Evolutionary conservation across 371 early-diverging fungal genomes (phyloP), one percentile per base, ranked within the genome.

Genomic region (Mortierella sp.): DNA sequence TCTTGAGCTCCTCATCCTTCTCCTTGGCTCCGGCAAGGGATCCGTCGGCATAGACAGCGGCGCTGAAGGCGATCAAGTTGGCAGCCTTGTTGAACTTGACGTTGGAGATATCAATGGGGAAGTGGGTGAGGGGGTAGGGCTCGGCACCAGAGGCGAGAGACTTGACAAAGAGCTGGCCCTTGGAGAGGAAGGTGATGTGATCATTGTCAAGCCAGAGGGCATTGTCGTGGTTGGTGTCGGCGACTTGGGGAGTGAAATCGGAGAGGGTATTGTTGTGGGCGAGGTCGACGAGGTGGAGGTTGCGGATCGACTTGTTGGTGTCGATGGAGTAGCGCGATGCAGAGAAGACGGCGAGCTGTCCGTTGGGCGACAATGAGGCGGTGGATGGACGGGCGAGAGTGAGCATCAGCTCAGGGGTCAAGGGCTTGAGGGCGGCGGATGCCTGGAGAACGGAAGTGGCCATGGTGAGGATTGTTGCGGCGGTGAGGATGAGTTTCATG

Each of bases 151-250:
- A 58, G 19, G 54, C 70, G 21, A 92, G 60, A 57, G 88, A 60
- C 65, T 90, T 79, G 31, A 91, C 92, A 77, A 88, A 88, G 24
- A 93, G 72, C 75, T 92, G 92, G 65, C 81, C 77, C 63, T 89
- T 88, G 60, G 90, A 88, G 34, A 91, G 80, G 70, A 88, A 93
- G 2, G 91, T 92, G 74, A 93, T 73, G 57, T 90, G 88, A 13
- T 80, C 26, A 70, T 92, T 88, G 70, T 92, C 91, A 74, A 93
- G 84, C 77, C 91, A 93, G 83, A 92, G 82, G 38, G 92, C 90
- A 21, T 91, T 90, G 38, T 80, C 88, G 52, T 93, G 92, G 21
- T 87, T 79, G 26, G 80, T 83, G 10, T 88, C 89, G 14, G 89
- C 87, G 10, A 89, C 88, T 38, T 88, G 85, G 7, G 85, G 82